These are phyloP conservation scores for Pelargonium australe DNA, from an alignment of 441 rosid genomes.

Conservation along the genomic window DNA sequence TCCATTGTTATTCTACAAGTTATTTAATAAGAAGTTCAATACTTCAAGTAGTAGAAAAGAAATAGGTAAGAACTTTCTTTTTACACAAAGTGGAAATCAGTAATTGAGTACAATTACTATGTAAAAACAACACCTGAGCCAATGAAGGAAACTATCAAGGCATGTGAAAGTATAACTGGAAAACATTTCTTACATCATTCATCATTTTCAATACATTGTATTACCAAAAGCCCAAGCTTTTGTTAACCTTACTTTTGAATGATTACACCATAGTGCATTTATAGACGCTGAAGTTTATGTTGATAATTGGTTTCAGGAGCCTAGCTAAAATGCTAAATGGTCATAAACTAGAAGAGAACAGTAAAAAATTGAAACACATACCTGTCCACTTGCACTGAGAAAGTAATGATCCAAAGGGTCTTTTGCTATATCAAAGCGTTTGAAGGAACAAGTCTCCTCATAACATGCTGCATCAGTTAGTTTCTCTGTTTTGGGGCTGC, in stretches of 20 bases:
- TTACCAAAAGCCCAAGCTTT: too few relatives aligned
- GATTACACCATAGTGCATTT: too few relatives aligned
- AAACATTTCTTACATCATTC: too few relatives aligned
- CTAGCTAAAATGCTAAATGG: not conserved
- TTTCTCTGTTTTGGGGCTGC: slow-evolving; percentile 32
- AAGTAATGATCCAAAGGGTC: slow-evolving; percentile 88
- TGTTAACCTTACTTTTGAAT: too few relatives aligned
- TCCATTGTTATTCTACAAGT: slow-evolving; percentile 58
- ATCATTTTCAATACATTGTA: too few relatives aligned
- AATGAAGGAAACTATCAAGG: too few relatives aligned
- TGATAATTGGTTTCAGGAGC: too few relatives aligned
- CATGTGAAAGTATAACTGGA: too few relatives aligned
- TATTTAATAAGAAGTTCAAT: slow-evolving; percentile 10
- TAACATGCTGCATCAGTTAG: slow-evolving; percentile 28
- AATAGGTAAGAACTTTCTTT: not conserved
- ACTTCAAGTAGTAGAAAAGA: not conserved
- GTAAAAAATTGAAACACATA: slow-evolving; percentile 19
- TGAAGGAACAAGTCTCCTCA: slow-evolving; percentile 42
- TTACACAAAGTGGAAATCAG: not conserved
- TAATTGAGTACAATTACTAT: too few relatives aligned
- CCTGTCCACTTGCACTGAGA: slow-evolving; percentile 66
- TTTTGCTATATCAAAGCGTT: slow-evolving; percentile 71
- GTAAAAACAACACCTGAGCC: too few relatives aligned
- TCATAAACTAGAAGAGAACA: not conserved
- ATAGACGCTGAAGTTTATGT: too few relatives aligned